Conservation (phyloP, 202 grass and related monocot species). For the Musa balbisiana region DNA sequence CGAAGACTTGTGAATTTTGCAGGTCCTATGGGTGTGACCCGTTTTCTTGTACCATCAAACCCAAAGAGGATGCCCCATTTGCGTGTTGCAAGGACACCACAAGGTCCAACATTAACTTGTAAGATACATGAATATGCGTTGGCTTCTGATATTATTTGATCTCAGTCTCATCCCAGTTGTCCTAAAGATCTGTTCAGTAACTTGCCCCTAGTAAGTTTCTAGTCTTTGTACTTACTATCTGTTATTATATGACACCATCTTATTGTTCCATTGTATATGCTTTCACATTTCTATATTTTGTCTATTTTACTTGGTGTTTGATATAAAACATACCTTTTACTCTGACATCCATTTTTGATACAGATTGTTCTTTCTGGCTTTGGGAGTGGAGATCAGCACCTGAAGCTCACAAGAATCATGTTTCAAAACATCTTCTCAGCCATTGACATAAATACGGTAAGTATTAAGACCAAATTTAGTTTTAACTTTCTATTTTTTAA, state of each 20-base stretch:
- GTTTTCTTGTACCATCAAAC: conserved; percentile 74
- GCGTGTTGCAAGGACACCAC: conserved; percentile 55
- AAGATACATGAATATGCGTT: conserved; percentile 65
- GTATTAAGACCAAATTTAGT: conserved; percentile 6
- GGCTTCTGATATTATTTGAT: conserved; percentile 55
- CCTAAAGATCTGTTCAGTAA: conserved; percentile 75
- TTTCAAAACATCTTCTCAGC: conserved; percentile 71
- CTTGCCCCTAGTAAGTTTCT: conserved; percentile 51
- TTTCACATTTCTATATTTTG: not conserved
- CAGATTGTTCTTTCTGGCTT: conserved; percentile 83
- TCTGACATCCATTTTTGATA: not conserved
- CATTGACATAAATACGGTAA: conserved; percentile 71
- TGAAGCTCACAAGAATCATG: conserved; percentile 54
- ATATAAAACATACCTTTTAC: not conserved
- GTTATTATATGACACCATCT: not conserved
- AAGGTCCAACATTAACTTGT: conserved; percentile 72
- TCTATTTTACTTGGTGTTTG: not conserved
- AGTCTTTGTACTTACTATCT: not conserved
- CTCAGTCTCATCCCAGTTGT: conserved; percentile 59
- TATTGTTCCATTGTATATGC: not conserved
- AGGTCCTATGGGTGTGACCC: conserved; percentile 66
- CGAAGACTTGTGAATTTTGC: conserved; percentile 76
- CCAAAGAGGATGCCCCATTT: conserved; percentile 61
- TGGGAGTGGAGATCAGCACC: conserved; percentile 44
- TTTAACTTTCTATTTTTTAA: not conserved